Base-by-base conservation (phyloP, 2,329 filamentous ascomycete species). In the Reticulascus tulasneorum region DNA sequence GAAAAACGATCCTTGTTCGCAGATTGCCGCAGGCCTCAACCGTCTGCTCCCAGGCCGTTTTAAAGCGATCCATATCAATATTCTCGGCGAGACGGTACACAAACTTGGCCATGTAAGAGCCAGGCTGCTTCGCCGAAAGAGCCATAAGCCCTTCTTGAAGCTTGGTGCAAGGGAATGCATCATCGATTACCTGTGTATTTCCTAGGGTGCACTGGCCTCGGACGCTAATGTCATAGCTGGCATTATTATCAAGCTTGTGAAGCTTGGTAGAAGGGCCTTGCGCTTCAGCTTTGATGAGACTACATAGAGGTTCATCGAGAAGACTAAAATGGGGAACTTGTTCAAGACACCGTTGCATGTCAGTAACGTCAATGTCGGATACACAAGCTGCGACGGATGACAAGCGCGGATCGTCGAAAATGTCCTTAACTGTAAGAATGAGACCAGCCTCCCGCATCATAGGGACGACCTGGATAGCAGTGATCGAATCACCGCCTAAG, bases 401-500 rank as follows among this genome's bases (percentile, higher is more conserved):
- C n/a, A 30, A 20, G 3, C 28, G 16, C 2, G 46, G 45, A 24
- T 48, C 36, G 7, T 41, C 26, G 22, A 47, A 46, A 16, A 47
- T 40, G 13, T 45, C 38, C 16, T 26, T 35, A 5, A 44, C 44
- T 10, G 41, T 33, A n/a, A 49, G 25, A 6, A 13, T 9, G 9
- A 43, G 15, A 22, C 23, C 23, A 23, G 17, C 8, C 21, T 33
- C 26, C n/a, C 36, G 20, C 12, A 31, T 25, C 5, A 13, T 15
- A 4, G 36, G 17, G 2, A 45, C 41, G 11, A 45, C 20, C 17
- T 33, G 29, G 18, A 48, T 48, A 13, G 46, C 47, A 12, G 32
- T 39, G 23, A 53, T 46, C 10, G 49, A 52, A 70, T 78, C 20
- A 45, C 39, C 5, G 63, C 65, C 2, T 62, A 65, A 30, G 13